A percentile compares a stretch with the other conserved stretches of the same genome.
These are phyloP conservation scores for Quercus robur DNA, from an alignment of 306 rosid species.

Conservation along the genomic window DNA sequence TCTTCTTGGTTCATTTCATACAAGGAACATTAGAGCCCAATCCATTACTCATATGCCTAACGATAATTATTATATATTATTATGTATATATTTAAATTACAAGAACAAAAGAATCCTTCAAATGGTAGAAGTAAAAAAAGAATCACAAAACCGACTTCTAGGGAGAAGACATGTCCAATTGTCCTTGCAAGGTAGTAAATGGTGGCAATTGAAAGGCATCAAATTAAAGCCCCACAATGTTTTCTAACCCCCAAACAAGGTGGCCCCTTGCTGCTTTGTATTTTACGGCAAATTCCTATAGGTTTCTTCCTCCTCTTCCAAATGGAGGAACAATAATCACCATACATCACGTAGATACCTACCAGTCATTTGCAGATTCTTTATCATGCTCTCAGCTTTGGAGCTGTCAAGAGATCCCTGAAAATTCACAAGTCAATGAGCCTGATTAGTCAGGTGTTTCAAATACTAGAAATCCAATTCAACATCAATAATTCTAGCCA, in stretches of 20 bases:
- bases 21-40: conserved; percentile 26
- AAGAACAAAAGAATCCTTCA: conserved; percentile 50
- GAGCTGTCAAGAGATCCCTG: conserved; percentile 92
- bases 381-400: conserved; percentile 87
- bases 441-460: conserved; percentile 12
- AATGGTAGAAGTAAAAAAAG: conserved; percentile 38
- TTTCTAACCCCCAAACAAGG: conserved; percentile 17
- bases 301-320: neutral
- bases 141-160: conserved; percentile 33
- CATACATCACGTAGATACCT: conserved; percentile 96
- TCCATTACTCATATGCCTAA: conserved; percentile 34
- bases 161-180: conserved; percentile 17
- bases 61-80: conserved; percentile 4
- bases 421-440: conserved; percentile 15
- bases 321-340: conserved; percentile 37
- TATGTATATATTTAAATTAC: conserved; percentile 30
- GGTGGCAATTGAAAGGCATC: conserved; percentile 29
- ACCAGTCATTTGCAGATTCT: conserved; percentile 81
- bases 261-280: neutral
- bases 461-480: neutral
- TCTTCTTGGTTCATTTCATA: conserved; percentile 49
- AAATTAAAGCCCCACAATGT: conserved; percentile 14
- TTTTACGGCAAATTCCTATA: conserved; percentile 8
- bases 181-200: neutral
- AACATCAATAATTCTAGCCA: neutral